Evolutionary conservation across 495 filamentous ascomycete genomes (phyloP).

Genomic region (Penicillium diatomitis): DNA sequence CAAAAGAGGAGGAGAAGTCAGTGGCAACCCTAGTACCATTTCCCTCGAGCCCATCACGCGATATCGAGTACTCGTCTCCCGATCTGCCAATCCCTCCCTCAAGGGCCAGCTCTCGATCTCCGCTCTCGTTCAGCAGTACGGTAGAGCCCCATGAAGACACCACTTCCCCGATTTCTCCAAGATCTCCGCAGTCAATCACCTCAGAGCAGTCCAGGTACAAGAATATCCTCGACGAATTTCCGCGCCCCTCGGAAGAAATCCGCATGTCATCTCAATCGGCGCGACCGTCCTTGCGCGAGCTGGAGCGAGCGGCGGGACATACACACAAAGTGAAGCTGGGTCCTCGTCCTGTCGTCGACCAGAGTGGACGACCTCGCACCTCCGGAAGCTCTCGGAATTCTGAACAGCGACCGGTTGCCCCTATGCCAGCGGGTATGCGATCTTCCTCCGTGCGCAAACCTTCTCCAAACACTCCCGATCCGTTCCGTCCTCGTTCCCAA

Average conservation of each 20-base stretch:
- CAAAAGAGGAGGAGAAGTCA: conserved; percentile 27
- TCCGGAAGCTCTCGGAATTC: conserved; percentile 36
- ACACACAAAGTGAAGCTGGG: conserved; percentile 76
- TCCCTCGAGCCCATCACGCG: conserved; percentile 14
- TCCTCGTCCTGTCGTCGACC: conserved; percentile 69
- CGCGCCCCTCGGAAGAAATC: conserved; percentile 29
- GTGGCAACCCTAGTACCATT: conserved; percentile 32
- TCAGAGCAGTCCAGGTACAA: conserved; percentile 13
- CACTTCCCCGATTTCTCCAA: conserved; percentile 15
- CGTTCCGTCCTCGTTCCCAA: conserved; percentile 34
- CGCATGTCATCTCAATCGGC: conserved; percentile 56
- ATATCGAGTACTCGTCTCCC: conserved; percentile 9
- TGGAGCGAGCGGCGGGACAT: conserved; percentile 46
- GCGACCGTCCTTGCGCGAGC: conserved; percentile 50
- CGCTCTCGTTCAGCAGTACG: conserved; percentile 15
- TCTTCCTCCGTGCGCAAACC: conserved; percentile 37
- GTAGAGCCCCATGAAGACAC: conserved; percentile 10
- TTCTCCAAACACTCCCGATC: conserved; percentile 11
- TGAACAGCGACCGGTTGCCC: conserved; percentile 62
- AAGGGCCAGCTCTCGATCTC: conserved; percentile 11
- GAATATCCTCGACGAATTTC: conserved; percentile 31
- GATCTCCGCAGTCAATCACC: conserved; percentile 7
- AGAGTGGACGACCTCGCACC: conserved; percentile 54
- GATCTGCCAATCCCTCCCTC: conserved; percentile 12
- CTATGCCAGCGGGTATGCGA: conserved; percentile 47